Base-by-base conservation (phyloP, 78 protist species). In the Protostelium mycophagum region DNA sequence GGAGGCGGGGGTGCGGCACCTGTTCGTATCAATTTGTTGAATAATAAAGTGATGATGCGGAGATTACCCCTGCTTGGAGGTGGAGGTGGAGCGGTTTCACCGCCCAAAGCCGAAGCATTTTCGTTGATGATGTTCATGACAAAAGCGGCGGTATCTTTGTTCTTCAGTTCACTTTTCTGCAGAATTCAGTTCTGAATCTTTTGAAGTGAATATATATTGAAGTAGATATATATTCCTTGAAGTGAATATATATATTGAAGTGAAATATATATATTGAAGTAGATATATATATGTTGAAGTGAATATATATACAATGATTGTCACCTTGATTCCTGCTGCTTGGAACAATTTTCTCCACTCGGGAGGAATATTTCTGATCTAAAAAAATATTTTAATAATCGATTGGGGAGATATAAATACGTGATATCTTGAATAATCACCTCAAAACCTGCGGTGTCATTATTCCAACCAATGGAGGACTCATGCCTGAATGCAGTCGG, bases 261-360 rank as follows among this genome's bases (percentile, higher is more conserved):
- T n/a, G n/a, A n/a, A n/a, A n/a, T n/a, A n/a, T n/a, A n/a, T n/a
- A n/a, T n/a, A n/a, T n/a, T n/a, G n/a, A n/a, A n/a, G n/a, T n/a
- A n/a, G n/a, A n/a, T n/a, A n/a, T n/a, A n/a, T n/a, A n/a, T n/a
- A n/a, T n/a, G n/a, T n/a, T n/a, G n/a, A n/a, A n/a, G n/a, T n/a
- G n/a, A n/a, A n/a, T n/a, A n/a, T n/a, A n/a, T n/a, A n/a, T n/a
- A n/a, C n/a, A n/a, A n/a, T n/a, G 73, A 51, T 51, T 16, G 16
- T 51, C 73, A 51, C 73, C 73, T 51, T 51, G 73, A 51, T 51
- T 86, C 96, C 96, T 38, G 96, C 96, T 37, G 85, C 63, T 87
- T 94, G 90, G 89, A 94, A 94, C 28, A 94, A 86, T 51, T 88
- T 87, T 34, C 91, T 86, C 96, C 96, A 94, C 37, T 90, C 94